A percentile compares a stretch with the other conserved stretches of the same genome.
Evolutionary conservation across 495 filamentous ascomycete genomes (phyloP).

Genomic region (Rhypophila decipiens): DNA sequence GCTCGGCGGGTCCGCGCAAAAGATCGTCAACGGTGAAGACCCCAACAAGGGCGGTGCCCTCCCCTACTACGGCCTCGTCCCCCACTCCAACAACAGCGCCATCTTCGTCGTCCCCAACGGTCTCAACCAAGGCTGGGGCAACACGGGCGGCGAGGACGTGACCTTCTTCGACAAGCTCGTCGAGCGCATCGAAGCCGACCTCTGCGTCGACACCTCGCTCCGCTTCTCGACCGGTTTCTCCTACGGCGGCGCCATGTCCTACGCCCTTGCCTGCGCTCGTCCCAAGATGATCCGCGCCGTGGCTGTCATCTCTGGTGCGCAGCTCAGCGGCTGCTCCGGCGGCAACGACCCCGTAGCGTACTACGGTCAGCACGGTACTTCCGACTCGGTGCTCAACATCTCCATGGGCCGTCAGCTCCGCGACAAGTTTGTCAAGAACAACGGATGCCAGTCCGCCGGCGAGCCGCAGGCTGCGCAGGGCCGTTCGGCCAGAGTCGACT

Average conservation of each 20-base stretch:
- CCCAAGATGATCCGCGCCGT: slow-evolving; percentile 37
- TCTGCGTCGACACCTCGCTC: slow-evolving; percentile 39
- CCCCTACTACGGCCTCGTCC: slow-evolving; percentile 36
- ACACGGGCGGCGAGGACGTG: slow-evolving; percentile 36
- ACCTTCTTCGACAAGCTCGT: slow-evolving; percentile 35
- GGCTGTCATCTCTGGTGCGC: slow-evolving; percentile 32
- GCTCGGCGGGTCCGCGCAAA: slow-evolving; percentile 30
- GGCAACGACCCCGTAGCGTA: slow-evolving; percentile 41
- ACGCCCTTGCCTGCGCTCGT: slow-evolving; percentile 37
- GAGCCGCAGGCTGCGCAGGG: slow-evolving; percentile 9
- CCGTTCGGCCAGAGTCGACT: slow-evolving; percentile 21
- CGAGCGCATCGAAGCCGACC: slow-evolving; percentile 29
- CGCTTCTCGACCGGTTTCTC: slow-evolving; percentile 44
- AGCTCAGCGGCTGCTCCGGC: slow-evolving; percentile 30
- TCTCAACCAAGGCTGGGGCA: slow-evolving; percentile 42
- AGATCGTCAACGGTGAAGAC: slow-evolving; percentile 31
- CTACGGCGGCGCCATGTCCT: slow-evolving; percentile 47
- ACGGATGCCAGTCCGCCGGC: slow-evolving; percentile 24
- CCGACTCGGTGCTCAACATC: slow-evolving; percentile 34
- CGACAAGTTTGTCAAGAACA: slow-evolving; percentile 36
- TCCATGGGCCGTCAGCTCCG: slow-evolving; percentile 25
- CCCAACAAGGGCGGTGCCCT: slow-evolving; percentile 22
- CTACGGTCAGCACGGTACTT: slow-evolving; percentile 37
- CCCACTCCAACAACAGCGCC: slow-evolving; percentile 30
- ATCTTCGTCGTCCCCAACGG: slow-evolving; percentile 43